A percentile compares a stretch with the other conserved stretches of the same genome.
phyloP scores from a whole-genome alignment of 352 stramenopile species.

The Phytophthora nicotianae region DNA sequence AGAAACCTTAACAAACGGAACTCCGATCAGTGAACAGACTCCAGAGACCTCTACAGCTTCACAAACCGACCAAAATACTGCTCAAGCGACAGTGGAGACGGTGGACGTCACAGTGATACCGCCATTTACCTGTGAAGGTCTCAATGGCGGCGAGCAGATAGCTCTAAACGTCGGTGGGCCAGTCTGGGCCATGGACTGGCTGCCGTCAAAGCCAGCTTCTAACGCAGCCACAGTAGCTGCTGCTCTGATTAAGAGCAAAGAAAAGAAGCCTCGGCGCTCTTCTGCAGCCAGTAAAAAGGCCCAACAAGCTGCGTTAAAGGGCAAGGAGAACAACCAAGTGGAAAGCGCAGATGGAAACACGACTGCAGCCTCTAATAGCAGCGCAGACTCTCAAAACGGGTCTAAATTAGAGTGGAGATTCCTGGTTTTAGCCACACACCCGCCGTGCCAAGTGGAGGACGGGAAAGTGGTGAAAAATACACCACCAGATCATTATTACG shows the following conservation, averaged over 20 bases:
- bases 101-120: slow-evolving; percentile 40
- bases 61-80: background rate
- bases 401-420: slow-evolving; percentile 53
- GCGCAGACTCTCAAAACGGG: background rate
- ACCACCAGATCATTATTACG: slow-evolving; percentile 82
- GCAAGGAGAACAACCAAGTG: slow-evolving; percentile 49
- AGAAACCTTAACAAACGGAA: slow-evolving; percentile 9
- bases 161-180: slow-evolving; percentile 73
- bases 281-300: slow-evolving; percentile 6
- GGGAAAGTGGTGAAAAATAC: slow-evolving; percentile 65
- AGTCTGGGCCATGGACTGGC: slow-evolving; percentile 85
- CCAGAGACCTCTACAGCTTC: slow-evolving; percentile 17
- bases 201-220: slow-evolving; percentile 36
- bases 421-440: slow-evolving; percentile 69
- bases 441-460: slow-evolving; percentile 66
- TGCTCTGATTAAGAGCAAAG: slow-evolving; percentile 8
- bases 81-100: background rate
- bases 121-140: slow-evolving; percentile 50
- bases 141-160: slow-evolving; percentile 43
- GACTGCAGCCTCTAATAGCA: slow-evolving; percentile 16
- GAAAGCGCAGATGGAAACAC: slow-evolving; percentile 12
- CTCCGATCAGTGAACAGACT: background rate
- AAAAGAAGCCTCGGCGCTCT: slow-evolving; percentile 17
- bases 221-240: slow-evolving; percentile 13
- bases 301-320: slow-evolving; percentile 8